Conservation (phyloP, 169 alveolate genomes). For the Eimeria falciformis region DNA sequence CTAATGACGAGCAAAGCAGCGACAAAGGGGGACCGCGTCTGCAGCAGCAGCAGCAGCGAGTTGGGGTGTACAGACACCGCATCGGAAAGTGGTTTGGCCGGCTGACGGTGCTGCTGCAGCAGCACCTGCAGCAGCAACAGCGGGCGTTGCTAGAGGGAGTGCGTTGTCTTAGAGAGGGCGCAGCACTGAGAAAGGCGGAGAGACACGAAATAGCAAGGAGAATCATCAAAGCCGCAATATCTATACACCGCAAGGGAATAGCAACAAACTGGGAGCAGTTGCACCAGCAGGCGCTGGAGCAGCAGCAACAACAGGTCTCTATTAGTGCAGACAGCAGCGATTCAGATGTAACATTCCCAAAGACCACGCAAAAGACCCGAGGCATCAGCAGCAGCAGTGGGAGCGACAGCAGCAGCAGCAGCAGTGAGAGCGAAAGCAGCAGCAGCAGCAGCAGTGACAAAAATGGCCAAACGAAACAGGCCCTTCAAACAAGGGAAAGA, state of each 20-base stretch:
- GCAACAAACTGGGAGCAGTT: conserved; percentile 9
- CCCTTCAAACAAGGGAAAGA: neutral
- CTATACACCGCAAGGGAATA: conserved; percentile 10
- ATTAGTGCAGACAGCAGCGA: conserved; percentile 8
- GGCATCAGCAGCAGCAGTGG: neutral
- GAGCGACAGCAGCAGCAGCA: conserved; percentile 30
- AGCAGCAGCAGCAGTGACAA: conserved; percentile 14
- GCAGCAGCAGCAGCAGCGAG: conserved; percentile 35
- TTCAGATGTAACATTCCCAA: neutral
- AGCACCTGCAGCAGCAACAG: conserved; percentile 26
- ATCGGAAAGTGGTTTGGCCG: conserved; percentile 63
- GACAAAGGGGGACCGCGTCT: neutral
- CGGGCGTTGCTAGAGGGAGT: conserved; percentile 39
- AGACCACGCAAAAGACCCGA: neutral
- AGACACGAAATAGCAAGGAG: neutral
- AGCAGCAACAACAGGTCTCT: neutral
- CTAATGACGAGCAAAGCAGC: neutral
- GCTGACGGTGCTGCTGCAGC: conserved; percentile 55
- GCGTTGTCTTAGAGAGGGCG: conserved; percentile 30
- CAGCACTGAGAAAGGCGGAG: conserved; percentile 19
- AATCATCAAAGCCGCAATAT: neutral
- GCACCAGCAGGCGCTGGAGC: conserved; percentile 23
- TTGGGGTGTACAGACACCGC: conserved; percentile 9
- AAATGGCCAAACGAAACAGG: neutral
- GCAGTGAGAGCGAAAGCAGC: conserved; percentile 23